Percentiles rank a stretch among this genome's conserved stretches.
phyloP scores from a whole-genome alignment of 1,284 basidiomycete species.

The Trichosporon sp. region DNA sequence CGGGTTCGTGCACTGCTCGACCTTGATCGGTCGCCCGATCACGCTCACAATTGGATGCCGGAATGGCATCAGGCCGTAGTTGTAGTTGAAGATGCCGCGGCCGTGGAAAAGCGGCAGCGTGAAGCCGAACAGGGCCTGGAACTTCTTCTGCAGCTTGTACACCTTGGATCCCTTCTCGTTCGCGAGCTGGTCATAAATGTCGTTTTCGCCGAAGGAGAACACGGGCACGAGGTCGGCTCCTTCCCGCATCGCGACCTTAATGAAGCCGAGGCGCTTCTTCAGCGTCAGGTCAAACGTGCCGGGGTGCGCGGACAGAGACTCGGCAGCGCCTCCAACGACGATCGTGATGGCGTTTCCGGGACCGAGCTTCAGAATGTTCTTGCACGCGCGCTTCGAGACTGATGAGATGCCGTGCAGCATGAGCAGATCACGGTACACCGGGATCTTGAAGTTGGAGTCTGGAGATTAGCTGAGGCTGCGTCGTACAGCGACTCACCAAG shows the following conservation, averaged over 20 bases:
- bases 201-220: conserved; percentile 97
- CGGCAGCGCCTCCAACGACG: conserved; percentile 94
- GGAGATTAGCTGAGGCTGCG: not conserved
- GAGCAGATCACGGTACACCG: conserved; percentile 89
- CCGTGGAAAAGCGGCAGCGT: conserved; percentile 96
- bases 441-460: conserved; percentile 83
- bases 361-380: conserved; percentile 78
- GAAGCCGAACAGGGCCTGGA: conserved; percentile 90
- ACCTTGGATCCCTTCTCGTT: conserved; percentile 91
- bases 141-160: conserved; percentile 81
- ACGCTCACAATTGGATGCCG: conserved; percentile 92
- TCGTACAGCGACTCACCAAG: conserved; percentile 57
- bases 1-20: conserved; percentile 75
- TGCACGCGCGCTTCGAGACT: conserved; percentile 86
- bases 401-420: conserved; percentile 84
- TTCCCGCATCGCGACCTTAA: conserved; percentile 92
- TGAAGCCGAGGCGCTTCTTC: conserved; percentile 82
- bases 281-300: conserved; percentile 89
- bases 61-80: conserved; percentile 74
- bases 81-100: conserved; percentile 66
- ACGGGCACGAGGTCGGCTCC: conserved; percentile 93
- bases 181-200: conserved; percentile 91
- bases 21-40: conserved; percentile 42
- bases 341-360: conserved; percentile 79
- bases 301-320: conserved; percentile 88